Evolutionary conservation across 768 basidiomycete genomes (phyloP), one percentile per base, ranked within the genome.

Genomic region (Rhodosporidiobolus sp.): DNA sequence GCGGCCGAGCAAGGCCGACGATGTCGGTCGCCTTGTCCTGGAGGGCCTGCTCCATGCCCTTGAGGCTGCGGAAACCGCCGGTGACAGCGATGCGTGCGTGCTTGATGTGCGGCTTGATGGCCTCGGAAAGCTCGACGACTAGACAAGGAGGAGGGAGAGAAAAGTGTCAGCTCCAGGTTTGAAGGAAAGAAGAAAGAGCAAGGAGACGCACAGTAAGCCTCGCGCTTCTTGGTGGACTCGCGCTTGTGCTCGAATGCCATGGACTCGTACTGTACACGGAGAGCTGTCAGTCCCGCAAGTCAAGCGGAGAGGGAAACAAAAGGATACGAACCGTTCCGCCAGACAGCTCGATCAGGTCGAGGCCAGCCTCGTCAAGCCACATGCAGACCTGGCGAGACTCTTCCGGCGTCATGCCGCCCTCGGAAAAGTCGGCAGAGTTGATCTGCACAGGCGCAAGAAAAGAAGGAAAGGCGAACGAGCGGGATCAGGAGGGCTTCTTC

Each of bases 341-440:
- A 9, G 79, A 82, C 58, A 84, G 78, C 70, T 84, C 84, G 34
- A 84, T 82, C 65, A 84, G 72, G 69, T 84, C 83, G 17, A 84
- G 77, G 8, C 79, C 78, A 0, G 72, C 76, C 6, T 59, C 72
- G 70, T 84, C 84, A 56, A 84, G 78, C 58, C 79, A 66, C 46
- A 76, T 63, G 52, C 80, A 81, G 1, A 81, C 79, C 26, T 66
- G 45, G 34, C 78, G 77, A 19, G 79, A 78, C 67, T 84, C 84
- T 26, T 83, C 80, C 9, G 57, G 62, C 26, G 69, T 71, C 43
- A 84, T 70, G 0, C 83, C 83, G 12, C 49, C 67, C 12, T 72
- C 69, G 11, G 35, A 28, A 54, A 77, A 77, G 49, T 77, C 75
- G 20, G 76, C 73, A 14, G 69, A 72, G 69, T 75, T 77, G 62